Conservation (phyloP, 176 grass and related monocot genomes). For the Calamus simplicifolius region DNA sequence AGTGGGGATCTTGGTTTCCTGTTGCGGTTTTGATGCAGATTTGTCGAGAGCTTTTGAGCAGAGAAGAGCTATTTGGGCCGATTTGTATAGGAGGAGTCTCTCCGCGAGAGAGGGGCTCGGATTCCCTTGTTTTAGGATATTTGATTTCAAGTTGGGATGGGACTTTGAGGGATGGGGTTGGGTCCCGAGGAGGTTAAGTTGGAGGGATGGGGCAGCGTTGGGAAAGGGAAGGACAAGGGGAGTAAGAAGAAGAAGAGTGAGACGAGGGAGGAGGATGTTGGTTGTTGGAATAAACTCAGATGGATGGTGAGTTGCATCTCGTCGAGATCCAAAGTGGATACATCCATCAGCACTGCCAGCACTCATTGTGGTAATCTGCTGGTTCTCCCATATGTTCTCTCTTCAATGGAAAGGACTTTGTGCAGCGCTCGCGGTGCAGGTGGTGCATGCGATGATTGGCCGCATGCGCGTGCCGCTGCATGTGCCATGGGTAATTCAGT, state of each 20-base stretch:
- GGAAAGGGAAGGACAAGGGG: constrained; percentile 16
- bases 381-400: no score
- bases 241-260: constrained; percentile 14
- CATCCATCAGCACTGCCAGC: constrained; percentile 46
- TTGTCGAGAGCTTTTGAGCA: no score
- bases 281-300: constrained; percentile 83
- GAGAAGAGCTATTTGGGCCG: no score
- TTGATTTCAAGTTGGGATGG: constrained; percentile 14
- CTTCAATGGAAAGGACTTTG: no score
- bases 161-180: constrained; percentile 41
- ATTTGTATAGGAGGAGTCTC: no score
- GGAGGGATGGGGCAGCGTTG: constrained; percentile 21
- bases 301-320: constrained; percentile 65
- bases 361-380: constrained; percentile 20
- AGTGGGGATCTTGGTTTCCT: no score
- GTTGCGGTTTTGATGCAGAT: no score
- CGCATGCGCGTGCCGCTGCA: no score
- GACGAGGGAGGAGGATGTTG: constrained; percentile 26
- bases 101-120: background rate
- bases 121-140: background rate
- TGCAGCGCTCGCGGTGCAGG: no score
- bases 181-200: constrained; percentile 25
- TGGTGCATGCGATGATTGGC: no score
- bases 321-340: constrained; percentile 82
- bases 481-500: no score